Evolutionary conservation across 768 basidiomycete genomes (phyloP), one percentile per base, ranked within the genome.

Genomic region (Psilocybe subaeruginosa): DNA sequence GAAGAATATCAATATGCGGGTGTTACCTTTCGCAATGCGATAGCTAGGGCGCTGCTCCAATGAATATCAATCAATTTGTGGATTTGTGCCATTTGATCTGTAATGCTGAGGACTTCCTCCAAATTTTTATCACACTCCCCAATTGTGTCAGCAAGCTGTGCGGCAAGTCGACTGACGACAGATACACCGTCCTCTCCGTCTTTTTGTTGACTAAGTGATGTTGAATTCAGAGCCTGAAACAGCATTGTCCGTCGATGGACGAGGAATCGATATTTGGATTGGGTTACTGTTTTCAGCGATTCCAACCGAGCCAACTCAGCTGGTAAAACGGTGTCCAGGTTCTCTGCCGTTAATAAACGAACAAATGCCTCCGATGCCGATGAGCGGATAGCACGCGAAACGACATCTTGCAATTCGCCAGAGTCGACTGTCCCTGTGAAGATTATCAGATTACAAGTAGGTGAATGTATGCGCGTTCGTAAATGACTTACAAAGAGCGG

Each of bases 11-110:
- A 31, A 61, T 54, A 41, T 47, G 19, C 33, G 49, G 48, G 41
- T 64, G 72, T 17, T 58, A 83, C 83, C 76, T 94, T 94, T 9
- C 91, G 83, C 54, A 94, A 70, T 1, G 89, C 91, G 64, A 94
- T 83, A 0, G 87, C 85, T 9, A 93, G 81, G 16, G 92, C 90
- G n/a, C 89, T 90, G 0, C 89, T 81, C 75, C 83, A 85, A 72
- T 93, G 92, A 39, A 80, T 74, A 59, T 92, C 87, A 8, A 85
- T 78, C 43, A 91, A 65, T 41, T 78, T 77, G 12, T 79, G 73
- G 3, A 93, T 81, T 72, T 93, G 91, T 0, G 80, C 75, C 31
- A 86, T 78, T 64, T 91, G 92, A 68, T 91, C 88, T 3, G 77
- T 74, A 46, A 86, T 79, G 19, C 78, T 77, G 41, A 89, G 70